A percentile compares a stretch with the other conserved stretches of the same genome.
phyloP scores from a whole-genome alignment of 495 filamentous ascomycete species.

The Acidiella bohemica region DNA sequence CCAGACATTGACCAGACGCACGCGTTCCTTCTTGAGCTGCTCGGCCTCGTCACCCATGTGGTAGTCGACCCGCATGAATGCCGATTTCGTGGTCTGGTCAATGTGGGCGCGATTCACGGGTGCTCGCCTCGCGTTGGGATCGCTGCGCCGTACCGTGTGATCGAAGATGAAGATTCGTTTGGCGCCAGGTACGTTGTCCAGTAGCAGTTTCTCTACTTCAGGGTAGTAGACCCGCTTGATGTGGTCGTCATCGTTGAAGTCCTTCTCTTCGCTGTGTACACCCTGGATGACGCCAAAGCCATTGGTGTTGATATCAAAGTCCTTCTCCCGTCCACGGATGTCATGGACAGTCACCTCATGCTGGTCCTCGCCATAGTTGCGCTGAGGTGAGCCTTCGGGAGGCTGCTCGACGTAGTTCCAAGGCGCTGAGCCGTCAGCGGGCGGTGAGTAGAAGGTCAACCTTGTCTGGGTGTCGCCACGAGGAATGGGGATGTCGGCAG shows the following conservation, averaged over 20 bases:
- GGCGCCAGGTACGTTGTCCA: conserved; percentile 45
- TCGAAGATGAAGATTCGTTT: conserved; percentile 65
- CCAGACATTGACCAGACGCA: conserved; percentile 85
- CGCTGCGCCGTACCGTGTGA: conserved; percentile 67
- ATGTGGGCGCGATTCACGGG: conserved; percentile 68
- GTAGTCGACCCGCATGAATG: conserved; percentile 46
- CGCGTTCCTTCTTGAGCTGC: conserved; percentile 44
- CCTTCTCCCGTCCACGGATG: conserved; percentile 47
- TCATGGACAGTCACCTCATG: conserved; percentile 46
- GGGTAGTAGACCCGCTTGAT: conserved; percentile 68
- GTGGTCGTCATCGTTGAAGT: conserved; percentile 49
- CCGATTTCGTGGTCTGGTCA: conserved; percentile 62
- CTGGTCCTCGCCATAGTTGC: conserved; percentile 42
- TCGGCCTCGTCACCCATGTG: conserved; percentile 51
- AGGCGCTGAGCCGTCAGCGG: conserved; percentile 48
- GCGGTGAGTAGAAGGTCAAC: conserved; percentile 56
- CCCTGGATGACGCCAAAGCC: conserved; percentile 47
- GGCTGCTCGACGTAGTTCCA: conserved; percentile 57
- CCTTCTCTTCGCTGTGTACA: conserved; percentile 39
- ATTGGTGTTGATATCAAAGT: conserved; percentile 56
- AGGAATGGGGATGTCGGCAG: conserved; percentile 34
- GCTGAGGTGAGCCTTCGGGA: conserved; percentile 44
- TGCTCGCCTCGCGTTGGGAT: conserved; percentile 36
- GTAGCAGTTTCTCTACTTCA: conserved; percentile 56
- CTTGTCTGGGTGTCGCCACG: conserved; percentile 50